phyloP scores from a whole-genome alignment of 2,329 filamentous ascomycete species.

The Pseudocercospora fuligena region DNA sequence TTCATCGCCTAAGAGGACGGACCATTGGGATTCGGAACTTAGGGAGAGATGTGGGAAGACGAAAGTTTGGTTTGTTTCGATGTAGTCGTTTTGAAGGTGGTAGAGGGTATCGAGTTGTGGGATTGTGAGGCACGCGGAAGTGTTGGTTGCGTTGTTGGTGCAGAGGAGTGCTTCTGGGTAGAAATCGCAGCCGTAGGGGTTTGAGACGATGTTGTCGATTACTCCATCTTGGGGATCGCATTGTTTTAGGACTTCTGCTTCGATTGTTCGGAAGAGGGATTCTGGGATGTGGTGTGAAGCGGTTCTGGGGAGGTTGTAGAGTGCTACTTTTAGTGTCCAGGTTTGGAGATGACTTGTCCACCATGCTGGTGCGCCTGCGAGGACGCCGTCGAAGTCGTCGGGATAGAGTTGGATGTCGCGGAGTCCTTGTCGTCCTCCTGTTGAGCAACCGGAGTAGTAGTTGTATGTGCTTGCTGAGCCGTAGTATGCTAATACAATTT shows the following conservation, averaged over 20 bases:
- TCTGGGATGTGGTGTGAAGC: conserved; percentile 52
- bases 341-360: conserved; percentile 55
- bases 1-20: conserved; percentile 44
- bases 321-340: conserved; percentile 50
- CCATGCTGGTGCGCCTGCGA: conserved; percentile 60
- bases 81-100: conserved; percentile 49
- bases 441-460: conserved; percentile 65
- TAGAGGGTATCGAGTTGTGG: conserved; percentile 51
- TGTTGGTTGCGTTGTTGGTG: conserved; percentile 31
- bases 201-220: conserved; percentile 56
- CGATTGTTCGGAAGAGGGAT: conserved; percentile 52
- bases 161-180: conserved; percentile 51
- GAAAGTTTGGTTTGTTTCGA: conserved; percentile 48
- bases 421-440: conserved; percentile 63
- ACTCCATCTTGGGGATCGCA: conserved; percentile 59
- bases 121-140: conserved; percentile 48
- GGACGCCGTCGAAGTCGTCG: conserved; percentile 61
- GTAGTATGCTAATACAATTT: conserved; percentile 57
- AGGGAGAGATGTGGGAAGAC: conserved; percentile 47
- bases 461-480: conserved; percentile 48
- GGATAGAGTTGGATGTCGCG: conserved; percentile 60
- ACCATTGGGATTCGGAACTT: conserved; percentile 46
- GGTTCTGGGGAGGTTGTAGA: conserved; percentile 54
- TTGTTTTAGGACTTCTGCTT: conserved; percentile 53
- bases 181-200: conserved; percentile 53